Evolutionary conservation across 1,284 basidiomycete genomes (phyloP).

Genomic region (Apiotrichum sp.): DNA sequence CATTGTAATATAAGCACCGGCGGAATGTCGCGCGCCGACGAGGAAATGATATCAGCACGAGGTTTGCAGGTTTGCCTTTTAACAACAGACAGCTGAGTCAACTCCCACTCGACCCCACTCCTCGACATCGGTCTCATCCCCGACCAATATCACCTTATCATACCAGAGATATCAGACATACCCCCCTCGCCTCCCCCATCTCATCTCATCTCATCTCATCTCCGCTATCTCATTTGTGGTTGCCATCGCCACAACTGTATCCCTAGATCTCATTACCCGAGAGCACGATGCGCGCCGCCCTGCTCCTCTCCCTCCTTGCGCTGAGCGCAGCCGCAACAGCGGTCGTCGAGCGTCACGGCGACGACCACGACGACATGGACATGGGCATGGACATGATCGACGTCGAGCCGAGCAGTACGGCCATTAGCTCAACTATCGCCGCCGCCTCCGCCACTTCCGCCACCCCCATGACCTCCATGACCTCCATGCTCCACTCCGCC

Average conservation of each 20-base stretch:
- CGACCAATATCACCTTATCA: not conserved
- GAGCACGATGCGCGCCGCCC: constrained; percentile 7
- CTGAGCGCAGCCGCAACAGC: not conserved
- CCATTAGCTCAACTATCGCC: too few relatives aligned
- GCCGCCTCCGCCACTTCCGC: not conserved
- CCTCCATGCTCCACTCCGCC: not conserved
- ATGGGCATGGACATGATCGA: constrained; percentile 6
- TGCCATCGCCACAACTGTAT: not conserved
- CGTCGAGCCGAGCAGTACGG: not conserved
- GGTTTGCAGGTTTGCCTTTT: too few relatives aligned
- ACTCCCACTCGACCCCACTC: too few relatives aligned
- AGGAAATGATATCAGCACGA: too few relatives aligned
- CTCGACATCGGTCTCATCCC: not conserved
- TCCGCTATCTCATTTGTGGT: not conserved
- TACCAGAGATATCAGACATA: too few relatives aligned
- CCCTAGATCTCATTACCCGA: not conserved
- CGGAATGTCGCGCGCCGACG: too few relatives aligned
- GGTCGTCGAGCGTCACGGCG: constrained; percentile 7
- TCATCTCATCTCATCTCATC: too few relatives aligned
- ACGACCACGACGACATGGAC: constrained; percentile 12
- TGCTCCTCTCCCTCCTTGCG: constrained; percentile 8
- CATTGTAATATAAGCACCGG: too few relatives aligned
- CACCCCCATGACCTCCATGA: not conserved
- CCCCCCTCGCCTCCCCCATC: too few relatives aligned
- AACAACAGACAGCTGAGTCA: too few relatives aligned